Base-by-base conservation (phyloP, 805 yeast species). In the Lipomyces yamadae region DNA sequence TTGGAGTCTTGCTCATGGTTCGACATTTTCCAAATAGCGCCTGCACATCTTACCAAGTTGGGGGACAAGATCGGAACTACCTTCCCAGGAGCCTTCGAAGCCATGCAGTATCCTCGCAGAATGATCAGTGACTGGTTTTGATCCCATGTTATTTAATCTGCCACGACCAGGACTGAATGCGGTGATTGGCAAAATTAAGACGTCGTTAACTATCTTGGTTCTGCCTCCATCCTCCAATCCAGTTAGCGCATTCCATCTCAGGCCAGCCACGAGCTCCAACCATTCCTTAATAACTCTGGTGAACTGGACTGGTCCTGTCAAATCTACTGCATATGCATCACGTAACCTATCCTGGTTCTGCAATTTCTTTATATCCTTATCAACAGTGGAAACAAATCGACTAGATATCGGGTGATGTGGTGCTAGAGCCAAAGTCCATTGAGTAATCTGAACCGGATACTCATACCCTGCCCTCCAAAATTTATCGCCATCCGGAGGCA, bases 1-100 rank as follows among this genome's bases (percentile, higher is more conserved):
- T 7, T 52, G 94, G 29, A 80, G 87, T 77, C 61, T 88, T 55
- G 90, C 91, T 0, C 95, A 94, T 18, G 85, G 89, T 65, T 82
- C 58, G 58, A 33, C 58, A 56, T 34, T 8, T 33, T 15, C 58
- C 58, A n/a, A 56, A 24, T 15, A 56, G 24, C 15, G 58, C 58
- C 58, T 29, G 58, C 58, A 56, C 52, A 56, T 2, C 34, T 56
- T 56, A 24, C 58, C 58, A 56, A 15, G 1, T 56, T 56, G 45
- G n/a, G 45, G 53, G 13, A 33, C 45, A 29, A 56, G 33, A 37
- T 56, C 58, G 45, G 33, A 37, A 37, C 37, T 30, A 6, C 58
- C 58, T 5, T 45, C 48, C 58, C 58, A 56, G 8, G 58, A 56
- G 18, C 58, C 58, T 33, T 56, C 45, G 34, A 56, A 56, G 18